Base-by-base conservation (phyloP, 805 yeast genomes). In the Saccharomycopsis babjevae region DNA sequence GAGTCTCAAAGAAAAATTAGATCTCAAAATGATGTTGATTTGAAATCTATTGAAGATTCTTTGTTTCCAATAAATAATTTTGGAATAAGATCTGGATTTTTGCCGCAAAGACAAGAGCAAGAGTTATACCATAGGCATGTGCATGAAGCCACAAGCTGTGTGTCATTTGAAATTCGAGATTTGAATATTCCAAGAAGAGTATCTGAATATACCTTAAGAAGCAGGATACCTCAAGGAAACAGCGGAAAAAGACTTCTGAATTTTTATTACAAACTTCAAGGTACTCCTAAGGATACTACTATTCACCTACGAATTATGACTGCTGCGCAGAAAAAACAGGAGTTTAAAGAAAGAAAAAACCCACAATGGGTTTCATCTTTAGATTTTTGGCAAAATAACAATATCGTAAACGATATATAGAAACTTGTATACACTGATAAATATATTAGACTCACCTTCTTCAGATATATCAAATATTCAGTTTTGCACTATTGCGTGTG, bases 51-150 rank as follows among this genome's bases (percentile, higher is more conserved):
- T 5, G 46, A 52, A n/a, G 64, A 61, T 57, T 18, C 34, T 2
- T 10, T 61, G 22, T 59, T 46, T 50, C 54, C 58, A 13, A 43
- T 59, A 30, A 46, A 28, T n/a, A 61, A 54, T 20, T 54, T 54
- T 40, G 20, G 30, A 22, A n/a, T 34, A 11, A 22, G 64, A 34
- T 54, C 62, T 1, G 64, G 64, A 38, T 61, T 42, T 59, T 22
- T 59, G 18, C 46, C 57, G 15, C 57, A 52, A 38, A 56, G 43
- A 28, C 64, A 61, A 39, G 64, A 61, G 39, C 18, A 16, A 16
- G 64, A 59, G 11, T 32, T 59, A 18, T 58, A 11, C n/a, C 52
- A 46, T 46, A 22, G 32, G 16, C 2, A 11, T n/a, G 22, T 46
- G 52, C 30, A 22, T 11, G 52, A 46, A 11, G 52, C 30, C 8